Base-by-base conservation (phyloP, 2,329 filamentous ascomycete genomes). In the Penicillium sclerotiorum region DNA sequence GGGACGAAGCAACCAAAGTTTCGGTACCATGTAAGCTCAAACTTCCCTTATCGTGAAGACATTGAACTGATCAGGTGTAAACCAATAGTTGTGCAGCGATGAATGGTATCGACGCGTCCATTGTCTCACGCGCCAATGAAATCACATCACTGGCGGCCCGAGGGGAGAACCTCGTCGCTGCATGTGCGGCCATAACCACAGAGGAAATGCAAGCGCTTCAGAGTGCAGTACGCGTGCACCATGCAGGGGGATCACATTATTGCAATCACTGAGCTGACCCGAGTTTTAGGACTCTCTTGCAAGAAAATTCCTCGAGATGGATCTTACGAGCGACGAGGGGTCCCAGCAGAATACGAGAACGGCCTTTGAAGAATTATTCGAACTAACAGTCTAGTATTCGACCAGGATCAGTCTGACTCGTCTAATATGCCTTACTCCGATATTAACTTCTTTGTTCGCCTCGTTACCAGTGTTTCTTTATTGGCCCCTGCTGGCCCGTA, bases 1-100 rank as follows among this genome's bases (percentile, higher is more conserved):
- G 2, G 92, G 92, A 0, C 80, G 86, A 48, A 93, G 86, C 59
- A 83, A 77, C 7, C 87, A 88, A 12, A 96, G 91, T 64, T 95
- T 95, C 63, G 94, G 94, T 1, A 89, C 86, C 22, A 81, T 82
- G 70, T 81, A 68, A 49, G 47, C 13, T 15, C n/a, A 11, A 6
- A 1, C 13, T 11, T 21, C 8, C 11, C 7, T 15, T 36, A 13
- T 13, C 8, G 6, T 30, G 18, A 15, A 35, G 59, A 30, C 11
- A 15, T 15, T n/a, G 3, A 8, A 36, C 9, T 59, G 36, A 23
- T 27, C 21, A 15, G 17, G 30, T 27, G 20, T 46, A 20, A 27
- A 8, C 8, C 52, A 9, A 39, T 52, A 82, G 78, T 45, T 97
- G 94, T 65, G 94, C 94, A 22, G 85, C 85, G 3, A 82, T 95